Conservation (phyloP, 495 filamentous ascomycete genomes). For the Aspergillus carlsbadensis region DNA sequence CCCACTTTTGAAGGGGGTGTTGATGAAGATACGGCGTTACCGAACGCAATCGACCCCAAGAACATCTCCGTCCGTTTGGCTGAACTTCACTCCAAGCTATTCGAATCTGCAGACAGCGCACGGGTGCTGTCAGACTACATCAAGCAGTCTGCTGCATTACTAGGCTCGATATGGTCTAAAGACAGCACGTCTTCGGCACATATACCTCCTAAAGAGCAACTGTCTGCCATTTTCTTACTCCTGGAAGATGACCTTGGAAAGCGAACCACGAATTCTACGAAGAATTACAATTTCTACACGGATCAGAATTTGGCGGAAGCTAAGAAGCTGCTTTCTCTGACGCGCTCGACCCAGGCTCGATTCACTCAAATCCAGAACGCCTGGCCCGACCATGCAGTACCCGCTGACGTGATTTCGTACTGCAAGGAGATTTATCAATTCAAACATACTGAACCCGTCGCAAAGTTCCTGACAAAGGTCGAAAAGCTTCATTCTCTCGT, state of each 20-base stretch:
- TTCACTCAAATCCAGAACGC: slow-evolving; percentile 66
- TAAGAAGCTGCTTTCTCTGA: slow-evolving; percentile 63
- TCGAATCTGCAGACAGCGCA: slow-evolving; percentile 30
- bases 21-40: slow-evolving; percentile 29
- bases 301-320: slow-evolving; percentile 74
- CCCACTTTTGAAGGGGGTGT: slow-evolving; percentile 64
- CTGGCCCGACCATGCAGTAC: slow-evolving; percentile 73
- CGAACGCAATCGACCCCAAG: slow-evolving; percentile 37
- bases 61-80: slow-evolving; percentile 50
- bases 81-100: slow-evolving; percentile 52
- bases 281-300: slow-evolving; percentile 83
- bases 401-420: slow-evolving; percentile 70
- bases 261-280: slow-evolving; percentile 22
- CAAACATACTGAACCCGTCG: slow-evolving; percentile 79
- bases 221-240: slow-evolving; percentile 64
- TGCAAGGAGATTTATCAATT: slow-evolving; percentile 74
- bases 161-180: slow-evolving; percentile 41
- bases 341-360: slow-evolving; percentile 62
- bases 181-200: slow-evolving; percentile 30
- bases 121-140: slow-evolving; percentile 33
- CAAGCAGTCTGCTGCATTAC: slow-evolving; percentile 37
- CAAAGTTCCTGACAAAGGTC: slow-evolving; percentile 75
- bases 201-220: slow-evolving; percentile 48
- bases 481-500: slow-evolving; percentile 81
- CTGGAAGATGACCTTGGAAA: slow-evolving; percentile 58